Conservation (phyloP, 495 filamentous ascomycete species). For the Xylaria flabelliformis region DNA sequence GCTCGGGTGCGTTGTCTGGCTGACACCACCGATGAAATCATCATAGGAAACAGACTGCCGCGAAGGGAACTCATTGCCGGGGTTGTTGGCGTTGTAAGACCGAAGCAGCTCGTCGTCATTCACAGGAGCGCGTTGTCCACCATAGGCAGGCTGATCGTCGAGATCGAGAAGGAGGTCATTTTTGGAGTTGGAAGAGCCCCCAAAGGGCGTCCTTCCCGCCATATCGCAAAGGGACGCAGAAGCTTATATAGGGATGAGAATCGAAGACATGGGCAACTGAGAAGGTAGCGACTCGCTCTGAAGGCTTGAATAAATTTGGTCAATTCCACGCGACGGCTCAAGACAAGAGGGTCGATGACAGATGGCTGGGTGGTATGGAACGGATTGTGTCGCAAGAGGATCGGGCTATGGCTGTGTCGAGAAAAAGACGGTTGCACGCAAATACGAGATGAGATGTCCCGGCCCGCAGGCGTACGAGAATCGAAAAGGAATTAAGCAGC, state of each 20-base stretch:
- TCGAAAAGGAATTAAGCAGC: slow-evolving; percentile 30
- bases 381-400: slow-evolving; percentile 29
- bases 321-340: slow-evolving; percentile 22
- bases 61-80: slow-evolving; percentile 60
- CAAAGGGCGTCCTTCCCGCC: slow-evolving; percentile 68
- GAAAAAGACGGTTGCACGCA: slow-evolving; percentile 30
- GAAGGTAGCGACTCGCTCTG: slow-evolving; percentile 18
- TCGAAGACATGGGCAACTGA: slow-evolving; percentile 39
- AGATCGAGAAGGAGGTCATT: slow-evolving; percentile 79
- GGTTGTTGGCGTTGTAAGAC: slow-evolving; percentile 57
- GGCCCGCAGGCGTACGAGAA: slow-evolving; percentile 31
- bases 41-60: slow-evolving; percentile 94
- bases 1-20: slow-evolving; percentile 48
- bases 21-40: slow-evolving; percentile 78
- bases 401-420: slow-evolving; percentile 27
- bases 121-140: slow-evolving; percentile 72
- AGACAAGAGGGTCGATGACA: slow-evolving; percentile 3
- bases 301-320: slow-evolving; percentile 15
- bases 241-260: slow-evolving; percentile 40
- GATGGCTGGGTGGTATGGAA: slow-evolving; percentile 7
- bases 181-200: slow-evolving; percentile 63
- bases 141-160: slow-evolving; percentile 73
- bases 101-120: slow-evolving; percentile 79
- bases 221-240: slow-evolving; percentile 56
- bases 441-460: slow-evolving; percentile 41